Conservation (phyloP, 768 basidiomycete species). For the Dentipellis fragilis region DNA sequence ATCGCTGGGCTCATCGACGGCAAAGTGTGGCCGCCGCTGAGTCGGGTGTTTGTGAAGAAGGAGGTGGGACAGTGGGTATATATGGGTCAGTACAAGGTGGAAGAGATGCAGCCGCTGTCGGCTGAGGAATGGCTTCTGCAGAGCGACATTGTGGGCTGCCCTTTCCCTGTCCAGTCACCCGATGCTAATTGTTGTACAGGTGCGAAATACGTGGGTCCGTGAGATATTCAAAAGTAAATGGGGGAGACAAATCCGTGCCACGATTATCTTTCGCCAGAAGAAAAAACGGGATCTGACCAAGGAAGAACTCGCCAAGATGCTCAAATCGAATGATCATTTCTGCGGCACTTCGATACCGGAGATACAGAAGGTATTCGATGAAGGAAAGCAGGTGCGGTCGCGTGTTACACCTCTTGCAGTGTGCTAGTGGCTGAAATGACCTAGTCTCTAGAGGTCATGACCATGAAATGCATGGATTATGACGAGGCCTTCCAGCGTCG, state of each 20-base stretch:
- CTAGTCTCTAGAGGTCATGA: neutral
- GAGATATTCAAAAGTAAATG: neutral
- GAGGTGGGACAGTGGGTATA: neutral
- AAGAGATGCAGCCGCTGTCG: neutral
- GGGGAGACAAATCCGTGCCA: neutral
- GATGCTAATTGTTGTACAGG: neutral
- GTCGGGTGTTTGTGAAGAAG: neutral
- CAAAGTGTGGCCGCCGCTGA: neutral
- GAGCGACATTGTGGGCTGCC: neutral
- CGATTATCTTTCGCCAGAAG: neutral
- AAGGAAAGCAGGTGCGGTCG: neutral
- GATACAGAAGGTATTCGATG: neutral
- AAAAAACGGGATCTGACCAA: neutral
- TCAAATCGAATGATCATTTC: neutral
- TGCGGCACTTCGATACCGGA: neutral
- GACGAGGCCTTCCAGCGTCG: neutral
- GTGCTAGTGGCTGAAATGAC: neutral
- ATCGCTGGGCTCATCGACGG: constrained; percentile 1
- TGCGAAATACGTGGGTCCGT: neutral
- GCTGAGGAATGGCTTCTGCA: neutral
- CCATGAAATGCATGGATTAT: neutral
- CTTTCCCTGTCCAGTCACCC: neutral
- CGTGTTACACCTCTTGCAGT: neutral
- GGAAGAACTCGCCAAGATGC: neutral
- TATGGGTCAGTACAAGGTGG: constrained; percentile 2